Evolutionary conservation across 2,329 filamentous ascomycete species (phyloP), one percentile per base, ranked within the genome.

Genomic region (Diatrype stigma): DNA sequence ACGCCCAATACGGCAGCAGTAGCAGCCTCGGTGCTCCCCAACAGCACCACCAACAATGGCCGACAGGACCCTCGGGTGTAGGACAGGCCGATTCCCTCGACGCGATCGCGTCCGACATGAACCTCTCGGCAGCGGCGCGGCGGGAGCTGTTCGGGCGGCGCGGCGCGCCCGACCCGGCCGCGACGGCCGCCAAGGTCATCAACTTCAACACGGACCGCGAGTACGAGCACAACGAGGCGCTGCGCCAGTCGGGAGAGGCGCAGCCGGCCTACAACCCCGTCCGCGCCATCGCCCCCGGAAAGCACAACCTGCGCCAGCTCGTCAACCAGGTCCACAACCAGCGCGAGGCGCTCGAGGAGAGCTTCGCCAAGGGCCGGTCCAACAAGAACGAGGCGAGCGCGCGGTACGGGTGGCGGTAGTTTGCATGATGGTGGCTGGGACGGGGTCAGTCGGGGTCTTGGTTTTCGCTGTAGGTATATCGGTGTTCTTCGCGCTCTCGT

Each of bases 121-220:
- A 94, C 56, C 82, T 96, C 14, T 89, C 90, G 3, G 81, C 84
- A 5, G 79, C 88, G 0, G 86, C 90, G 57, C 80, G 86, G 38
- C 85, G 93, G 40, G 91, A 95, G 65, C 81, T 97, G 3, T 93
- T 97, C 64, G 93, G 93, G 1, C 87, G 92, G 5, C 68, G 69
- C 21, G 77, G 77, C 21, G 63, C 67, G 42, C 66, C 66, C n/a
- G 58, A 51, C 30, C 64, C 64, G 38, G 60, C 63, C 16, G 62
- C 67, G 7, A 74, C 80, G n/a, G 76, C 76, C 2, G 76, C 81
- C n/a, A 85, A 81, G 42, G 79, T 96, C 35, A 79, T 92, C 56
- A 91, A 87, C 63, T 96, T 96, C 79, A 90, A 96, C 71, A 92
- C 90, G 57, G 90, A 95, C 66, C 74, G 77, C 51, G 92, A 96